These are phyloP conservation scores for Mortierella sp. DNA, from an alignment of 371 early-diverging fungal species.

Conservation along the genomic window DNA sequence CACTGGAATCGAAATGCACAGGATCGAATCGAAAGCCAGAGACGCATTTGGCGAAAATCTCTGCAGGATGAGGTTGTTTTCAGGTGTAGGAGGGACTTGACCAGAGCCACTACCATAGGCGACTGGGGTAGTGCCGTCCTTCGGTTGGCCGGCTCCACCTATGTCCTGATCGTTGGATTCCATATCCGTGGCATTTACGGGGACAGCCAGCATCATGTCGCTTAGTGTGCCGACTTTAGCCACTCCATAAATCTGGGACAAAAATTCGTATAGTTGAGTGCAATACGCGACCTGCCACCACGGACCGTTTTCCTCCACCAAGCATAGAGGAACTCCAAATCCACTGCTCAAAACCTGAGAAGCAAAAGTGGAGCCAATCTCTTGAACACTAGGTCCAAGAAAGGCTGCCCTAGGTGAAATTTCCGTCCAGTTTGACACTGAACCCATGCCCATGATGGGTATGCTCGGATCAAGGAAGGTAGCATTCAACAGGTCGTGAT, in stretches of 20 bases:
- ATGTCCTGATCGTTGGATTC: background rate
- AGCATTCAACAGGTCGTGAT: constrained; percentile 12
- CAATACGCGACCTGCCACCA: constrained; percentile 37
- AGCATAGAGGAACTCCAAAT: constrained; percentile 37
- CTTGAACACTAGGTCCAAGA: constrained; percentile 26
- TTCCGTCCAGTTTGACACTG: constrained; percentile 21
- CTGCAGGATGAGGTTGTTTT: constrained; percentile 25
- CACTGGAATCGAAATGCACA: constrained; percentile 38
- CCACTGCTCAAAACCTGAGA: constrained; percentile 38
- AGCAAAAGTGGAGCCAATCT: constrained; percentile 23
- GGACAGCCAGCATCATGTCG: constrained; percentile 35
- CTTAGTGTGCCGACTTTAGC: constrained; percentile 27
- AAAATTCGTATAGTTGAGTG: constrained; percentile 19
- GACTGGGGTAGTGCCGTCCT: too few relatives aligned
- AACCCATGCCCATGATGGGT: constrained; percentile 33
- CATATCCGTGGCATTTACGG: constrained; percentile 17
- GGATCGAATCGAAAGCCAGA: constrained; percentile 38
- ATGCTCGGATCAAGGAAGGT: constrained; percentile 2
- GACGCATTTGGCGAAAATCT: constrained; percentile 19
- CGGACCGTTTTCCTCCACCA: constrained; percentile 47
- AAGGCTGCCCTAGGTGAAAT: constrained; percentile 18
- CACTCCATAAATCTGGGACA: constrained; percentile 27
- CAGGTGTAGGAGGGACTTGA: background rate
- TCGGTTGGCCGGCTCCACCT: too few relatives aligned
- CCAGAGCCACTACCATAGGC: too few relatives aligned